Evolutionary conservation across 2,329 filamentous ascomycete genomes (phyloP).

Genomic region (Aspergillus aculeatinus): DNA sequence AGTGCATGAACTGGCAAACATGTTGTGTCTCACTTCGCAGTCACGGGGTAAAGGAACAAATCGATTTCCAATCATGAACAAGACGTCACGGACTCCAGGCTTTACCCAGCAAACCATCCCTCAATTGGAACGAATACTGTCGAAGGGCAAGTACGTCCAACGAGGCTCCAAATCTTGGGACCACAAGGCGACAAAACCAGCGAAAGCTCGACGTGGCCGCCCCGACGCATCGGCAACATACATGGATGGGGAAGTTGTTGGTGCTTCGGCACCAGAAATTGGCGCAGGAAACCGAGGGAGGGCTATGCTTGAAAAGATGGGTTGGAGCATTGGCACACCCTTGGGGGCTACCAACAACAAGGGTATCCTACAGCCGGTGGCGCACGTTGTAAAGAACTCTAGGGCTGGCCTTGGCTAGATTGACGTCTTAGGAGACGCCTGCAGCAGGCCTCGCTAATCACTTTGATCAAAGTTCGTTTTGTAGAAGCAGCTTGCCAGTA

Average conservation of each 20-base stretch:
- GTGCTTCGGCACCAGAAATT: constrained; percentile 79
- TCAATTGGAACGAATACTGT: constrained; percentile 43
- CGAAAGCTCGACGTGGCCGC: constrained; percentile 35
- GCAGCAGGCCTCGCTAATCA: neutral
- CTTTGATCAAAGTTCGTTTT: neutral
- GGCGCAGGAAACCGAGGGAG: constrained; percentile 79
- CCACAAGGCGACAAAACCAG: constrained; percentile 19
- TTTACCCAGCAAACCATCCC: constrained; percentile 59
- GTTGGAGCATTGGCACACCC: constrained; percentile 83
- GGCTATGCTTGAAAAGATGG: constrained; percentile 93
- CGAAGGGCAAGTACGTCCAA: constrained; percentile 32
- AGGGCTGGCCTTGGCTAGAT: constrained; percentile 74
- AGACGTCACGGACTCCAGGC: constrained; percentile 64
- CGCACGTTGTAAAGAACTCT: constrained; percentile 80
- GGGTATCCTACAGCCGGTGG: constrained; percentile 81
- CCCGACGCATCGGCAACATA: constrained; percentile 57
- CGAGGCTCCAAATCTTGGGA: constrained; percentile 28
- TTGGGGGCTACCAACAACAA: constrained; percentile 80
- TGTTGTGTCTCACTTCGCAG: constrained; percentile 77
- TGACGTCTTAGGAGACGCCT: neutral
- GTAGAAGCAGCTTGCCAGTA: neutral
- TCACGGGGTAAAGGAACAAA: constrained; percentile 72
- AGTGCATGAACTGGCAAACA: constrained; percentile 75
- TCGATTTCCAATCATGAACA: constrained; percentile 74
- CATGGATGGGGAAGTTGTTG: constrained; percentile 83